Base-by-base conservation (phyloP, 768 basidiomycete genomes). In the Suillus subluteus region DNA sequence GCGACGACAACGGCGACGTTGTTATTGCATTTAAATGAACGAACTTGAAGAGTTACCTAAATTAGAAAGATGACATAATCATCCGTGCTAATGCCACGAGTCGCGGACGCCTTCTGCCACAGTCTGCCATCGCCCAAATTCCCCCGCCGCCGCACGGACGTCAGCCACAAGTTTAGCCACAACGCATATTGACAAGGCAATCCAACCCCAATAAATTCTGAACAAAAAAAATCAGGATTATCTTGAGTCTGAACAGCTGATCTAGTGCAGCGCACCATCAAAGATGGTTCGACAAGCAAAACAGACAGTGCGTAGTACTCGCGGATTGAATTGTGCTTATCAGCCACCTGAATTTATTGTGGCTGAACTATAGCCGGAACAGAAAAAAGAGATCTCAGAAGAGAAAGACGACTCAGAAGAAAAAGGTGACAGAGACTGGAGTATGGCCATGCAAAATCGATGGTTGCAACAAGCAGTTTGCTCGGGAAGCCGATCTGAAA, bases 381-480 rank as follows among this genome's bases (percentile, higher is more conserved):
- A 82, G 69, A 82, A 79, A 75, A 82, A 78, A 72, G 81, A 83
- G n/a, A 52, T 44, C 73, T 12, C 78, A 74, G 58, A 82, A 79
- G 73, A 83, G 82, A 73, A 79, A 75, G 72, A 66, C 75, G 9
- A 67, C 76, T 2, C 70, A 70, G 8, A 82, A 81, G 75, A 87
- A 87, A 81, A 87, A 86, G 68, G 71, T 77, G 18, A 71, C 77
- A 3, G 82, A 82, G 67, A 81, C 87, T 3, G 84, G 86, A 8
- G 74, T 88, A 58, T 93, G 91, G 91, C 90, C 91, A 8, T 93
- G 91, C 82, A 87, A 87, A 75, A 92, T 93, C 74, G 86, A 88
- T 73, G 91, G 90, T 38, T 93, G 91, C 79, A 88, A 86, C 79
- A 93, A 92, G 78, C 87, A 91, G 74, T 93, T 93, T 73, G 91